Evolutionary conservation across 768 basidiomycete species (phyloP).

Genomic region (Phaffia australis): DNA sequence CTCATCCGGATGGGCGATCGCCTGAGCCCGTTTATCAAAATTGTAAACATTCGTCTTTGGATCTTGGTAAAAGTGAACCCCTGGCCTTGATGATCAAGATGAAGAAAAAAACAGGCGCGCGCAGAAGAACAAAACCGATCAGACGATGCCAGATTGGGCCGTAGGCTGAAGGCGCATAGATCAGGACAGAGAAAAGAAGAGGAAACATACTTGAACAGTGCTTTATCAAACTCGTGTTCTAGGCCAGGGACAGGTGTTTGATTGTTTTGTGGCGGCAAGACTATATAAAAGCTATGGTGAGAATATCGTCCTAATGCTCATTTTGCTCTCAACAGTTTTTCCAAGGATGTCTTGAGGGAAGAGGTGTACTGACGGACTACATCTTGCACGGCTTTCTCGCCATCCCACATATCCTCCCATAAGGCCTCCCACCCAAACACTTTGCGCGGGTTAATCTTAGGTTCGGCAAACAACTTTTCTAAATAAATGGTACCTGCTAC

Average conservation of each 20-base stretch:
- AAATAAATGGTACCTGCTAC: no score
- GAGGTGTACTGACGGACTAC: no score
- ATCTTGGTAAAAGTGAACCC: slow-evolving; percentile 80
- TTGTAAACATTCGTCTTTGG: slow-evolving; percentile 77
- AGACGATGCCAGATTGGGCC: slow-evolving; percentile 11
- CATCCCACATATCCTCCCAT: no score
- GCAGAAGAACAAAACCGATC: background rate
- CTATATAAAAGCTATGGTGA: background rate
- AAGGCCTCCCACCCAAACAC: no score
- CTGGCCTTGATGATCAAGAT: slow-evolving; percentile 48
- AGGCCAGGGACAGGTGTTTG: slow-evolving; percentile 46
- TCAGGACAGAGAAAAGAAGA: no score
- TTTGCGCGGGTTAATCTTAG: no score
- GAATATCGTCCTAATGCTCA: no score
- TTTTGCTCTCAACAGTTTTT: no score
- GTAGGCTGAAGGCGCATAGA: background rate
- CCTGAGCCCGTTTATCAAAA: slow-evolving; percentile 60
- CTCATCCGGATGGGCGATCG: slow-evolving; percentile 62
- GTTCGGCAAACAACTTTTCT: no score
- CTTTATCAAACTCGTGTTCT: slow-evolving; percentile 56
- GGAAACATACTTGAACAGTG: slow-evolving; percentile 59
- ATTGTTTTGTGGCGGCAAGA: background rate
- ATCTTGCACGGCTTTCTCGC: no score
- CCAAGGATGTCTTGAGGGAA: no score
- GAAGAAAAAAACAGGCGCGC: background rate